phyloP scores from a whole-genome alignment of 805 yeast genomes.

The Yarrowia sp. region DNA sequence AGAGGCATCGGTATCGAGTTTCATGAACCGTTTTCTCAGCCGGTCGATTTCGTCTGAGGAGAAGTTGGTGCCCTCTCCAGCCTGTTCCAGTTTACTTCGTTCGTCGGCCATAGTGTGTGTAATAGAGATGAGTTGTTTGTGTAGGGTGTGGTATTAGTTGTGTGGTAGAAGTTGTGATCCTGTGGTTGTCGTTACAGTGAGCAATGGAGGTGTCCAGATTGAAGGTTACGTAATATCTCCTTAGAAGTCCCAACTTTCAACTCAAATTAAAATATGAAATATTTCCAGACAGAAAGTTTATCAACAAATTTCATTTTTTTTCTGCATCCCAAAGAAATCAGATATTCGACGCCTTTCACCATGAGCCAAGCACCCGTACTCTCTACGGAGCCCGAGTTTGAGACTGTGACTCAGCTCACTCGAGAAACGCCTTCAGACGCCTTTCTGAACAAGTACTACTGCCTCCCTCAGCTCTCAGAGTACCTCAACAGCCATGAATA shows the following conservation, averaged over 20 bases:
- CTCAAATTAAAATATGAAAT: not conserved
- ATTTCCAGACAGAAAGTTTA: slow-evolving; percentile 1
- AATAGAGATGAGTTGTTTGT: not conserved
- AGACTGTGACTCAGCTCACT: slow-evolving; percentile 1
- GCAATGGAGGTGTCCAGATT: slow-evolving; percentile 9
- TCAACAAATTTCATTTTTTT: slow-evolving; percentile 1
- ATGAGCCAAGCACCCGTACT: slow-evolving; percentile 38
- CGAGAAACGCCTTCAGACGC: slow-evolving; percentile 11
- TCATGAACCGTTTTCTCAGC: slow-evolving; percentile 90
- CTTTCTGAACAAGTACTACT: slow-evolving; percentile 5
- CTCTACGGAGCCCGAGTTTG: slow-evolving; percentile 29
- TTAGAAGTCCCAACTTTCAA: slow-evolving; percentile 10
- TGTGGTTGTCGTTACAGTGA: not conserved
- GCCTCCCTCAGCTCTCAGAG: slow-evolving; percentile 19
- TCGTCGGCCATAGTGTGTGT: slow-evolving; percentile 28
- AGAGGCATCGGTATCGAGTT: slow-evolving; percentile 88
- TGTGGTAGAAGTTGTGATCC: too few species aligned
- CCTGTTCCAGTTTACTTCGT: slow-evolving; percentile 30
- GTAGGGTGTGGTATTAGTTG: not conserved
- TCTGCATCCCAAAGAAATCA: not conserved
- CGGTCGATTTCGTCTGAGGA: slow-evolving; percentile 86
- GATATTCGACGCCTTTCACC: not conserved
- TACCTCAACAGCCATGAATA: slow-evolving; percentile 48
- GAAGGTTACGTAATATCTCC: slow-evolving; percentile 11
- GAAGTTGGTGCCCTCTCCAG: slow-evolving; percentile 31